Evolutionary conservation across 1,284 basidiomycete genomes (phyloP).

Genomic region (Ustilago tritici): DNA sequence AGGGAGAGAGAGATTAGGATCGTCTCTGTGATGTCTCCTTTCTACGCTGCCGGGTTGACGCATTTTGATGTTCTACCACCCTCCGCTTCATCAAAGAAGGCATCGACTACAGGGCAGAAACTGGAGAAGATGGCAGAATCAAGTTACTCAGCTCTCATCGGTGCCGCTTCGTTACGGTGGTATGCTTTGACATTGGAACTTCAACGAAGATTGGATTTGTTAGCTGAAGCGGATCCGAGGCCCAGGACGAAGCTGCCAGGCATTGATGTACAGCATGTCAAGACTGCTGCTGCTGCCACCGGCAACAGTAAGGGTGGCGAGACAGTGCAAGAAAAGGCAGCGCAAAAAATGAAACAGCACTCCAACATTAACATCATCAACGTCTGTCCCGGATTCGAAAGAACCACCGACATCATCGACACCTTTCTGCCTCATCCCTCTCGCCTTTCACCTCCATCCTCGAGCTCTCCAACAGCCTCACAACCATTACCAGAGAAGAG

Average conservation of each 20-base stretch:
- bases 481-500: not conserved
- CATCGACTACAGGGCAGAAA: not conserved
- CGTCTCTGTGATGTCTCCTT: constrained; percentile 57
- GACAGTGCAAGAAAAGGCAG: constrained; percentile 6
- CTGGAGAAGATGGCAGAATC: constrained; percentile 17
- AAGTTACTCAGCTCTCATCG: constrained; percentile 30
- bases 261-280: constrained; percentile 36
- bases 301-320: not conserved
- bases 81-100: not conserved
- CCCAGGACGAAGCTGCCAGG: constrained; percentile 56
- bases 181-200: constrained; percentile 54
- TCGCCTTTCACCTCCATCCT: not conserved
- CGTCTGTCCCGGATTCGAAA: constrained; percentile 66
- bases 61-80: constrained; percentile 40
- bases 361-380: constrained; percentile 59
- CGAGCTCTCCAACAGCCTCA: not conserved
- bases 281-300: not conserved
- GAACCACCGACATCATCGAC: constrained; percentile 45
- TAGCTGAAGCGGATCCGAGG: constrained; percentile 59
- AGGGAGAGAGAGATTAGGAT: constrained; percentile 60
- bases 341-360: constrained; percentile 21
- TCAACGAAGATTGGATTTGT: constrained; percentile 56
- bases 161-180: constrained; percentile 53
- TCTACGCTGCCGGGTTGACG: constrained; percentile 58
- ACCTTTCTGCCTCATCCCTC: constrained; percentile 28